These are phyloP conservation scores for Metschnikowia lochheadii DNA, from an alignment of 805 yeast genomes.

Conservation along the genomic window DNA sequence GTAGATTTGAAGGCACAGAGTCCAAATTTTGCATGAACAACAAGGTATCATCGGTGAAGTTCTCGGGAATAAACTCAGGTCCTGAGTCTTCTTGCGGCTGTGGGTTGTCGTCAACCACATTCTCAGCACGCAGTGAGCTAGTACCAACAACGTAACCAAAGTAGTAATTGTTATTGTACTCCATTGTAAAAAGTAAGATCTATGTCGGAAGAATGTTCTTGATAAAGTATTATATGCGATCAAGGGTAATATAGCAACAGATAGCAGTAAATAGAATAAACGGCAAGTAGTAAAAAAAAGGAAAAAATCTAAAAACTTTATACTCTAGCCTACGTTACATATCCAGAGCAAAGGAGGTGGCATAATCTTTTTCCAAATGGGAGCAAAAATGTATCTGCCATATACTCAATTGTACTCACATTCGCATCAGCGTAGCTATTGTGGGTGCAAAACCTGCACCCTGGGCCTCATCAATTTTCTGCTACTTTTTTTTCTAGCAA, in stretches of 20 bases:
- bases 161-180: background rate
- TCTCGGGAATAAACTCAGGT: too few species aligned
- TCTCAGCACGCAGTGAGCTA: background rate
- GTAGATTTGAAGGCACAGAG: too few species aligned
- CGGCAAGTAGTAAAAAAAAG: background rate
- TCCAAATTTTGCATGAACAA: too few species aligned
- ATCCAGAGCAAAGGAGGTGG: background rate
- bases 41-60: too few species aligned
- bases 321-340: background rate
- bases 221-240: background rate
- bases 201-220: background rate
- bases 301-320: background rate
- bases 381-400: background rate
- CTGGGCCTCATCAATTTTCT: conserved; percentile 14
- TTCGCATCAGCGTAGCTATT: conserved; percentile 2
- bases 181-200: background rate
- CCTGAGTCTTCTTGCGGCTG: background rate
- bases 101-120: background rate
- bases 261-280: background rate
- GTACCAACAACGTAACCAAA: background rate
- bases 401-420: conserved; percentile 1
- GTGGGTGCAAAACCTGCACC: conserved; percentile 22
- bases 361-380: background rate
- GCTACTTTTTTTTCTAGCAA: conserved; percentile 12
- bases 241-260: conserved; percentile 1